Percentiles rank a stretch among this genome's conserved stretches.
phyloP scores from a whole-genome alignment of 208 protist species.

The Herpetomonas muscarum region DNA sequence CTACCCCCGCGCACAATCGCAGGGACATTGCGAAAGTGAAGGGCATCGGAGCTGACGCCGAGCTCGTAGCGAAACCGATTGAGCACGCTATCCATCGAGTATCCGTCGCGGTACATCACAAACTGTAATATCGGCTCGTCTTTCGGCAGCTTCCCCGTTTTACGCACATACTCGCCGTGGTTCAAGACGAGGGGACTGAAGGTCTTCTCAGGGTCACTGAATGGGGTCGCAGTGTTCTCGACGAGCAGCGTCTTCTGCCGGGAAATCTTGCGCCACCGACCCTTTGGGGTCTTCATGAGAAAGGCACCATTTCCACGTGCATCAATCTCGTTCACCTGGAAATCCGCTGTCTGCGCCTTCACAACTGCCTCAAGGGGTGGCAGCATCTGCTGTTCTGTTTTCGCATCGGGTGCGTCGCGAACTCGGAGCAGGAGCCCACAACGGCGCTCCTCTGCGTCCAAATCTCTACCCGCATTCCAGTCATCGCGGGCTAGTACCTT shows the following conservation, averaged over 20 bases:
- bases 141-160: constrained; percentile 43
- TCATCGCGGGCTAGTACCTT: constrained; percentile 23
- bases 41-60: constrained; percentile 36
- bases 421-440: constrained; percentile 47
- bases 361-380: constrained; percentile 32
- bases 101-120: constrained; percentile 66
- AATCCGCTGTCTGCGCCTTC: constrained; percentile 61
- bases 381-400: not conserved
- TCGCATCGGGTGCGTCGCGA: not conserved
- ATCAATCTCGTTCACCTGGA: constrained; percentile 72
- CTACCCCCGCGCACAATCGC: constrained; percentile 59
- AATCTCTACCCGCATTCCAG: constrained; percentile 53
- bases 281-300: constrained; percentile 44
- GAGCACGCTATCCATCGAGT: constrained; percentile 40
- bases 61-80: constrained; percentile 74
- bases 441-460: constrained; percentile 44
- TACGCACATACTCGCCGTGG: constrained; percentile 74
- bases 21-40: constrained; percentile 29
- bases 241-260: constrained; percentile 55
- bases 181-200: constrained; percentile 53
- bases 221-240: constrained; percentile 53
- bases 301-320: constrained; percentile 25
- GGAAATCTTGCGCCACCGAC: constrained; percentile 75
- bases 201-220: constrained; percentile 63
- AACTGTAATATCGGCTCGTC: constrained; percentile 57